Evolutionary conservation across 495 filamentous ascomycete species (phyloP).

Genomic region (Pyrenula aspistea): DNA sequence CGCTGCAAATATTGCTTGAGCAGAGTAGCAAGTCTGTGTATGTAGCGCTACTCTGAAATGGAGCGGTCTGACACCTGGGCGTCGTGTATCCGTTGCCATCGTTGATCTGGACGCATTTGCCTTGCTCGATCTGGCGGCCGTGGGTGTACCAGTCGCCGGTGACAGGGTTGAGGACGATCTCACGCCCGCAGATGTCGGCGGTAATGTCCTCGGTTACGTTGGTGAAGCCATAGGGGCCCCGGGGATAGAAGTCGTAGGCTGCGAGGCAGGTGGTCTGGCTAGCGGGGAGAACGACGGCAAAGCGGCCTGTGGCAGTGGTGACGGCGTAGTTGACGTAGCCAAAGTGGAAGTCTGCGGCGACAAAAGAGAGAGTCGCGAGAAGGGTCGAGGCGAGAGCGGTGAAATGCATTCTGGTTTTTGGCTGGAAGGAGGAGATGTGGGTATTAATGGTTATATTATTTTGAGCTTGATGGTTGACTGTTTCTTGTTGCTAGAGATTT

Average conservation of each 20-base stretch:
- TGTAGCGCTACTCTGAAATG: background rate
- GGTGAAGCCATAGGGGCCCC: background rate
- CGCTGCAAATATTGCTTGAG: background rate
- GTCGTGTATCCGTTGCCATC: background rate
- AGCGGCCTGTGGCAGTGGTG: background rate
- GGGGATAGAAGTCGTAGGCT: background rate
- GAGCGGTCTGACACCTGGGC: background rate
- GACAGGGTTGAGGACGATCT: background rate
- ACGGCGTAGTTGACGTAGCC: background rate
- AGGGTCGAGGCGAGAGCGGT: background rate
- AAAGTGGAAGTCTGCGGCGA: background rate
- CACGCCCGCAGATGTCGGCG: background rate
- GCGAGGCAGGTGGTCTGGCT: background rate
- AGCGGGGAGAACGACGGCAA: background rate
- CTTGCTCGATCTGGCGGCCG: background rate
- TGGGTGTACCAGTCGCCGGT: background rate
- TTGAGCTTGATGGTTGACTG: too few relatives aligned
- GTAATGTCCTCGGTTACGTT: background rate
- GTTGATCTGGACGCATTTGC: background rate
- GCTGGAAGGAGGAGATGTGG: background rate
- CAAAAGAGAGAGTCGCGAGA: background rate
- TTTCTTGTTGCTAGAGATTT: background rate
- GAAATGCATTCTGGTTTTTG: background rate
- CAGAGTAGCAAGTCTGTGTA: background rate
- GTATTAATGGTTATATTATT: background rate